These are phyloP conservation scores for Auriscalpium vulgare DNA, from an alignment of 768 basidiomycete species.

Conservation along the genomic window DNA sequence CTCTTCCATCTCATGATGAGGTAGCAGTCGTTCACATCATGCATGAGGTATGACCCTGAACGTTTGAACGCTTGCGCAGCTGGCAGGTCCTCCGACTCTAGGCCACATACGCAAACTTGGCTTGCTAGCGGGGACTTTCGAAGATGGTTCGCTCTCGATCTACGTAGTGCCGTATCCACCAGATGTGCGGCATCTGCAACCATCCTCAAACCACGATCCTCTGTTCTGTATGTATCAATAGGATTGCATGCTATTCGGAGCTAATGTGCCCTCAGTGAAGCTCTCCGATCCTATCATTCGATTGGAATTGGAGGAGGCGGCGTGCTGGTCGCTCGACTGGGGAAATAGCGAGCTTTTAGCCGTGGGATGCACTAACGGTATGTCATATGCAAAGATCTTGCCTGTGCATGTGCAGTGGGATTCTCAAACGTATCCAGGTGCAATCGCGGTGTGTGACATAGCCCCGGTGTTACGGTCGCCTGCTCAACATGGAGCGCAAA, in stretches of 20 bases:
- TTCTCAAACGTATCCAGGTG: slow-evolving; percentile 26
- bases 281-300: slow-evolving; percentile 58
- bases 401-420: neutral
- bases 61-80: slow-evolving; percentile 23
- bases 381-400: neutral
- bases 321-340: slow-evolving; percentile 85
- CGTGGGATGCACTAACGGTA: slow-evolving; percentile 81
- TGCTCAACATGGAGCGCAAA: neutral
- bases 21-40: slow-evolving; percentile 15
- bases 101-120: slow-evolving; percentile 56
- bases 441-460: slow-evolving; percentile 51
- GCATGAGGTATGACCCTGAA: neutral
- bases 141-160: slow-evolving; percentile 78
- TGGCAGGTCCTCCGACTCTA: neutral
- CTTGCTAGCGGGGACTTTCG: slow-evolving; percentile 75
- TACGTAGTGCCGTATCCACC: slow-evolving; percentile 75
- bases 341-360: slow-evolving; percentile 78
- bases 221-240: slow-evolving; percentile 1
- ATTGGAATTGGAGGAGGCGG: slow-evolving; percentile 67
- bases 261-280: slow-evolving; percentile 34
- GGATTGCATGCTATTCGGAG: neutral
- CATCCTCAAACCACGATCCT: neutral
- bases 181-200: slow-evolving; percentile 26
- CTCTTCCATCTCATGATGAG: slow-evolving; percentile 70
- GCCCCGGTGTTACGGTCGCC: slow-evolving; percentile 13